Percentiles rank a stretch among this genome's conserved stretches.
phyloP scores from a whole-genome alignment of 2,329 filamentous ascomycete genomes.

The Diaporthe sp. region DNA sequence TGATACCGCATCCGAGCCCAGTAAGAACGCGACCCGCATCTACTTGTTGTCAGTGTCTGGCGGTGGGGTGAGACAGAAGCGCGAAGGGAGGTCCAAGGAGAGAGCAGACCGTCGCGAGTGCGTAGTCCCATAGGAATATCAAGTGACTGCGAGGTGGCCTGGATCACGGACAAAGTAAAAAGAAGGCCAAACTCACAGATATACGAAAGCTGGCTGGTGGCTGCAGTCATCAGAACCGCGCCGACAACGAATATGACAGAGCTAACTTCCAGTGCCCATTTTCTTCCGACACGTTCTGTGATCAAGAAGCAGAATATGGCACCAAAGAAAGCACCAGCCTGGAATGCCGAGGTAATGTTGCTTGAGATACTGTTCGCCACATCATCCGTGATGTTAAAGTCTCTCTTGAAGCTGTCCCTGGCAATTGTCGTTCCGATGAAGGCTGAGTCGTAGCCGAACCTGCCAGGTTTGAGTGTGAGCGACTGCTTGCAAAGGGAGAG shows the following conservation, averaged over 20 bases:
- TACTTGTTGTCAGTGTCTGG: slow-evolving; percentile 63
- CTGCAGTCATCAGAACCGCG: slow-evolving; percentile 58
- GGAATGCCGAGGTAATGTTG: slow-evolving; percentile 64
- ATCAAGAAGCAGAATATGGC: slow-evolving; percentile 62
- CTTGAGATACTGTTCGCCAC: slow-evolving; percentile 57
- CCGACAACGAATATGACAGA: slow-evolving; percentile 61
- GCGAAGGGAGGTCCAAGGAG: slow-evolving; percentile 51
- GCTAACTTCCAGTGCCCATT: slow-evolving; percentile 63
- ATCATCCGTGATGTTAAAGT: slow-evolving; percentile 56
- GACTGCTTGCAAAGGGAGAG: slow-evolving; percentile 25
- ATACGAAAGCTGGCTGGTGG: slow-evolving; percentile 56
- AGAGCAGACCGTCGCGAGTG: neutral
- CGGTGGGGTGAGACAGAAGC: slow-evolving; percentile 57
- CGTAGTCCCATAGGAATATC: neutral
- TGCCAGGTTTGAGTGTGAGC: neutral
- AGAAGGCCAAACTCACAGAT: slow-evolving; percentile 62
- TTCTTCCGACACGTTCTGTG: slow-evolving; percentile 64
- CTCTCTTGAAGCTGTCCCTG: slow-evolving; percentile 61
- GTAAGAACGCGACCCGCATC: slow-evolving; percentile 71
- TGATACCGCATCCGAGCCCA: slow-evolving; percentile 69
- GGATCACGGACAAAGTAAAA: neutral
- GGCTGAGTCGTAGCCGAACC: slow-evolving; percentile 66
- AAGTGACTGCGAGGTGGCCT: neutral
- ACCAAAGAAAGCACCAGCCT: slow-evolving; percentile 67
- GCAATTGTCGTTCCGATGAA: slow-evolving; percentile 70